A percentile compares a stretch with the other conserved stretches of the same genome.
phyloP scores from a whole-genome alignment of 2,329 filamentous ascomycete genomes.

The Diaporthe caulivora region DNA sequence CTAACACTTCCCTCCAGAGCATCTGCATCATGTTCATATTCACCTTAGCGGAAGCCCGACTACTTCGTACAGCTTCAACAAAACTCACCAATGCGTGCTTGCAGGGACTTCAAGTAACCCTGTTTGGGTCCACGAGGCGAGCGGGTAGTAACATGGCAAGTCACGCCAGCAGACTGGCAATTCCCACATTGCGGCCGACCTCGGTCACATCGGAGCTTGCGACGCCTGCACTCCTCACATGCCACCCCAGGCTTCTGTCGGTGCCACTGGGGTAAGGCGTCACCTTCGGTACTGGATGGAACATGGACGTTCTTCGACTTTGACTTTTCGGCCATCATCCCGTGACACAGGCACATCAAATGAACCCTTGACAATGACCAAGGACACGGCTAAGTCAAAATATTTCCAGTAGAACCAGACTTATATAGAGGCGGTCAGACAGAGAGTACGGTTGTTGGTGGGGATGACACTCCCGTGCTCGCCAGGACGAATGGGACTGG shows the following conservation, averaged over 20 bases:
- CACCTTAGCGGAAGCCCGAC: neutral
- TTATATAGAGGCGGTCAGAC: neutral
- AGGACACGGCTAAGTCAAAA: neutral
- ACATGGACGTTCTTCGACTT: neutral
- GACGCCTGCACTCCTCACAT: conserved; percentile 30
- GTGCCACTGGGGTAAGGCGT: neutral
- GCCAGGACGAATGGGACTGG: neutral
- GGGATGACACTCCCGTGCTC: neutral
- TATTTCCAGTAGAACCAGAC: neutral
- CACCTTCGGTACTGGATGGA: neutral
- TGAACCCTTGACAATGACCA: neutral
- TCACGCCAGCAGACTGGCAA: neutral
- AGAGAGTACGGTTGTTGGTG: neutral
- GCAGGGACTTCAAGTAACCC: conserved; percentile 43
- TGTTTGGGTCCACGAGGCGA: conserved; percentile 42
- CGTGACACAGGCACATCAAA: neutral
- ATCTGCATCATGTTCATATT: neutral
- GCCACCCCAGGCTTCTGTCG: conserved; percentile 8
- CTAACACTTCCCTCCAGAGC: conserved; percentile 18
- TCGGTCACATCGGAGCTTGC: conserved; percentile 31
- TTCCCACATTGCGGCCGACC: conserved; percentile 7
- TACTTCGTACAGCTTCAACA: neutral
- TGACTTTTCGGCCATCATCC: neutral
- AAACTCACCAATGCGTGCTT: conserved; percentile 43
- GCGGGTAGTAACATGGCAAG: conserved; percentile 6